Evolutionary conservation across 1,284 basidiomycete genomes (phyloP), one percentile per base, ranked within the genome.

Genomic region (Tilletiopsis washingtonensis): DNA sequence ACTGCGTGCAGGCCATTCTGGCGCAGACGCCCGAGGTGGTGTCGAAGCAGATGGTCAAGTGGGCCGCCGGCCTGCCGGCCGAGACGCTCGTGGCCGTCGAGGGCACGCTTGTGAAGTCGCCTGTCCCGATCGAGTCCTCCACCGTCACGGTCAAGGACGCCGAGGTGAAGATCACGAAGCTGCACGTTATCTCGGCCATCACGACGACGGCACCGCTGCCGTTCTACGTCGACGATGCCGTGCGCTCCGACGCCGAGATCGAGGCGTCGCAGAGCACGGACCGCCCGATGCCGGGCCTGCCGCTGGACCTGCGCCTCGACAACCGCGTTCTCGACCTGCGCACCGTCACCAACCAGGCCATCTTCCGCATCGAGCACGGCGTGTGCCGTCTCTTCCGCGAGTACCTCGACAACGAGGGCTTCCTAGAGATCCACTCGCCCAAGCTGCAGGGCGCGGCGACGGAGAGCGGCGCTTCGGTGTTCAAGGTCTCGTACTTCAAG

Each of bases 401-500:
- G 54, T 88, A 83, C 76, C 79, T 99, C 53, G 82, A 83, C 64
- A 75, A 74, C 32, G 76, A 85, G 51, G 84, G 84, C 27, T 94
- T 94, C 73, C 82, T 84, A 49, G 93, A 98, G 76, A 97, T 99
- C 58, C 94, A 97, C 76, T 90, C 88, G 56, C 93, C 94, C 15
- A 99, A 98, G 76, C 81, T 99, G 5, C 91, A 97, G 74, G 91
- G 88, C 42, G 87, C 93, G 24, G 93, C 94, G 5, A 97, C 94
- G 5, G 94, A 98, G 76, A 89, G 85, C 29, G 94, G 94, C 12
- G 88, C 94, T 17, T 88, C 85, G 29, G 94, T 99, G 36, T 99
- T 99, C 81, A 91, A 91, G 79, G 90, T 99, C 46, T 81, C 82
- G 69, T 99, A 99, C 77, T 99, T 98, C 78, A 96, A 97, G 86